A percentile compares a stretch with the other conserved stretches of the same genome.
phyloP scores from a whole-genome alignment of 2,329 filamentous ascomycete species.

The Diaporthe citriasiana region DNA sequence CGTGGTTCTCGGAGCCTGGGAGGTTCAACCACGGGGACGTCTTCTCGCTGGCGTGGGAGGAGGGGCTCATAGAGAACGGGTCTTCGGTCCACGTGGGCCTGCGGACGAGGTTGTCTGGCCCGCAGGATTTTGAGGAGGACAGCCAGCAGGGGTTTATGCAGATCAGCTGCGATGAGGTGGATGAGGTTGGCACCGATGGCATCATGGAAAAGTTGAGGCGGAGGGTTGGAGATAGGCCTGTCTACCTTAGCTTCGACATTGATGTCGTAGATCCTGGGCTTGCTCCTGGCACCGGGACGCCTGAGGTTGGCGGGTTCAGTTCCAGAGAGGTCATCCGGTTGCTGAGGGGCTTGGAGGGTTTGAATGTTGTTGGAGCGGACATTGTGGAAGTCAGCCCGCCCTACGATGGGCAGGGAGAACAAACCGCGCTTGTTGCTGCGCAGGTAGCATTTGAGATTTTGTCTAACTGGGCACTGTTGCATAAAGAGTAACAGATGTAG shows the following conservation, averaged over 20 bases:
- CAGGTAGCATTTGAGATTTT: constrained; percentile 17
- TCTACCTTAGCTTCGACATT: constrained; percentile 37
- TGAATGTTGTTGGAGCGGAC: constrained; percentile 28
- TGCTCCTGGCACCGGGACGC: constrained; percentile 23
- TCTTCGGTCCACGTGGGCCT: constrained; percentile 35
- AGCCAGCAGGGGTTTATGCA: constrained; percentile 21
- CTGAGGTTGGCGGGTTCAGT: constrained; percentile 13
- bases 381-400: constrained; percentile 39
- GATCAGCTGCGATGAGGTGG: constrained; percentile 33
- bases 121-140: constrained; percentile 34
- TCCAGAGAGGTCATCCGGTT: constrained; percentile 27
- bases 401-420: constrained; percentile 35
- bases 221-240: constrained; percentile 20
- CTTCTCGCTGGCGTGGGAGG: constrained; percentile 36
- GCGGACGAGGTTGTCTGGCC: constrained; percentile 35
- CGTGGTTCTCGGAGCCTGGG: constrained; percentile 44
- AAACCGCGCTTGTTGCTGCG: constrained; percentile 39
- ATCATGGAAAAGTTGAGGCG: constrained; percentile 31
- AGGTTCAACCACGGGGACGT: constrained; percentile 36
- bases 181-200: constrained; percentile 32
- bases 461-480: not conserved
- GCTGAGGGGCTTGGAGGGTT: constrained; percentile 31
- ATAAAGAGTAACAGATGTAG: not conserved
- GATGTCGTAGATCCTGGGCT: constrained; percentile 27
- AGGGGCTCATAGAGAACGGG: constrained; percentile 36